Percentiles rank a stretch among this genome's conserved stretches.
phyloP scores from a whole-genome alignment of 495 filamentous ascomycete species.

The Penicillium lividum region DNA sequence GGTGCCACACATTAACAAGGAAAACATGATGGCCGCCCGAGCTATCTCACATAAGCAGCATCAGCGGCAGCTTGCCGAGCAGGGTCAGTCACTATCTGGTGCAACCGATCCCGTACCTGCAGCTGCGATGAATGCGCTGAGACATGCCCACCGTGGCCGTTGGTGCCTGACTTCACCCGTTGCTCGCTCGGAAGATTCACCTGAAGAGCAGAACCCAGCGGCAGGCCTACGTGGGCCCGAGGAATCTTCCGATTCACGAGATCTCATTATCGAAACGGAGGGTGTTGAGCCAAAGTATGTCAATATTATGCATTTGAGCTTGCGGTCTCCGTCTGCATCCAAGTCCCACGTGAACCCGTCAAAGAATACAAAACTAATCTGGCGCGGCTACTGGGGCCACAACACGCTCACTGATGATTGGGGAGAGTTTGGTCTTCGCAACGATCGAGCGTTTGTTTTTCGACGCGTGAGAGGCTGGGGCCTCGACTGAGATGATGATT shows the following conservation, averaged over 20 bases:
- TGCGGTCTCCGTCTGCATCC: conserved; percentile 59
- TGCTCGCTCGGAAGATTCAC: conserved; percentile 16
- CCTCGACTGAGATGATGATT: conserved; percentile 29
- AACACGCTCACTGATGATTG: conserved; percentile 87
- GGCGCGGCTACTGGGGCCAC: conserved; percentile 92
- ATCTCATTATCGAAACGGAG: conserved; percentile 83
- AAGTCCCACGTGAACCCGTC: conserved; percentile 40
- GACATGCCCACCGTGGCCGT: conserved; percentile 59
- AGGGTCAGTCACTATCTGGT: conserved; percentile 39
- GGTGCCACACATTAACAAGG: conserved; percentile 67
- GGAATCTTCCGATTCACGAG: conserved; percentile 31
- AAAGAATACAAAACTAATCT: conserved; percentile 79
- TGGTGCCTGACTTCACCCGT: conserved; percentile 57
- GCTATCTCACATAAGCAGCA: conserved; percentile 30
- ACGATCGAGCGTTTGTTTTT: conserved; percentile 85
- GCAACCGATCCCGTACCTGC: conserved; percentile 38
- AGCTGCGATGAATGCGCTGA: conserved; percentile 49
- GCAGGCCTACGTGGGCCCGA: conserved; percentile 11
- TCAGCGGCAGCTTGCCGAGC: conserved; percentile 36
- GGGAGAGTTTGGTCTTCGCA: conserved; percentile 79
- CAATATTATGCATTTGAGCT: conserved; percentile 72
- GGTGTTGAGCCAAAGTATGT: conserved; percentile 74
- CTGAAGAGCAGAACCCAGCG: conserved; percentile 4
- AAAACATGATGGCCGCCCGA: conserved; percentile 43
- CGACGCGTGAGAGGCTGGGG: conserved; percentile 68